Percentiles rank a stretch among this genome's conserved stretches.
Evolutionary conservation across 202 grass and related monocot species (phyloP).

Genomic region (Bolboschoenoplectus hybrid): DNA sequence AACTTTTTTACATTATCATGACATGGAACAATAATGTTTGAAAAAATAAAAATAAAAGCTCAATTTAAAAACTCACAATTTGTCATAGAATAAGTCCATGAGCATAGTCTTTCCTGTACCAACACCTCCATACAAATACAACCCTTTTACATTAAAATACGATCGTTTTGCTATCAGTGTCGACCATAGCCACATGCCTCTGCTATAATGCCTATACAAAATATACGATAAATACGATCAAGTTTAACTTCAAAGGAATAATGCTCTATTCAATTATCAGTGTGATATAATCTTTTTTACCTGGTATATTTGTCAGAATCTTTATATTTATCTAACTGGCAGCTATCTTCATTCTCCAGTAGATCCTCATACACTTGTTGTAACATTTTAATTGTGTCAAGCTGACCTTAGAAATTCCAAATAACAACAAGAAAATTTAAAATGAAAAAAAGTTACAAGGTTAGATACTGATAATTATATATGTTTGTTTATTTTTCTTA

Average conservation of each 20-base stretch:
- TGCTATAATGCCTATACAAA: slow-evolving; percentile 41
- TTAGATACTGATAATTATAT: neutral
- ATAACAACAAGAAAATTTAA: slow-evolving; percentile 27
- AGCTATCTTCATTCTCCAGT: slow-evolving; percentile 66
- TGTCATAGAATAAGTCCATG: slow-evolving; percentile 90
- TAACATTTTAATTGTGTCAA: slow-evolving; percentile 69
- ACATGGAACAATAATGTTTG: neutral
- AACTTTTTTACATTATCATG: neutral
- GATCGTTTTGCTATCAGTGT: slow-evolving; percentile 60
- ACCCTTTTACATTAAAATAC: slow-evolving; percentile 59
- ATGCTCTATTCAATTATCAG: neutral
- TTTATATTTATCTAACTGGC: slow-evolving; percentile 73
- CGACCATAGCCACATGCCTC: slow-evolving; percentile 92
- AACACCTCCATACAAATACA: slow-evolving; percentile 87
- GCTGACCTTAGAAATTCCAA: slow-evolving; percentile 48
- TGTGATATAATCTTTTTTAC: slow-evolving; percentile 29
- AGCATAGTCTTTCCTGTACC: slow-evolving; percentile 96
- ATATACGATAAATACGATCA: slow-evolving; percentile 17
- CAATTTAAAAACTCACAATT: slow-evolving; percentile 61
- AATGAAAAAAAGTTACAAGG: slow-evolving; percentile 19
- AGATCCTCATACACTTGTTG: slow-evolving; percentile 84
- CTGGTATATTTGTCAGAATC: slow-evolving; percentile 69
- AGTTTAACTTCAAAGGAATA: neutral
- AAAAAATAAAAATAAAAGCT: neutral
- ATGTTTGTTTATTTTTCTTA: neutral